These are phyloP conservation scores for Citrullus colocynthis DNA, from an alignment of 306 rosid species.

Conservation along the genomic window DNA sequence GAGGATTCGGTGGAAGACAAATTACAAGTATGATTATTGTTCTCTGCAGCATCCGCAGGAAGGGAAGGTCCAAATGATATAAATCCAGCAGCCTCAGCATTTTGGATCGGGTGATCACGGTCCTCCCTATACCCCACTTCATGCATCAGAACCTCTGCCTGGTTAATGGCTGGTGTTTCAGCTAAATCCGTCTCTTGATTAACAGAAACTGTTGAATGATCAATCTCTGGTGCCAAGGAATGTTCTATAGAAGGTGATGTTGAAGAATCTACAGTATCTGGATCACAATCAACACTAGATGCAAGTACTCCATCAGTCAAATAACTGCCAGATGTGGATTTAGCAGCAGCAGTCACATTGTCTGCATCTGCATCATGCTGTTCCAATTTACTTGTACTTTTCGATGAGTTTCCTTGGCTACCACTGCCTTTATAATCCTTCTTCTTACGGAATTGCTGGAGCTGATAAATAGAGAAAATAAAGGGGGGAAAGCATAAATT, in stretches of 20 bases:
- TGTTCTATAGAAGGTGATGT: slow-evolving; percentile 25
- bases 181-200: slow-evolving; percentile 9
- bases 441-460: slow-evolving; percentile 85
- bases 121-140: slow-evolving; percentile 25
- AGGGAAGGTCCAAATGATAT: slow-evolving; percentile 19
- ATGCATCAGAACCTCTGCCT: slow-evolving; percentile 19
- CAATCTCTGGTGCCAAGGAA: slow-evolving; percentile 19
- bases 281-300: slow-evolving; percentile 18
- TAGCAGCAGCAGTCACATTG: slow-evolving; percentile 20
- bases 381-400: slow-evolving; percentile 36
- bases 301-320: slow-evolving; percentile 33
- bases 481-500: slow-evolving; percentile 11
- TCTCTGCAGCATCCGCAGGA: slow-evolving; percentile 23
- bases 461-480: slow-evolving; percentile 32
- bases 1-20: slow-evolving; percentile 17
- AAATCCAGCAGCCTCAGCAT: slow-evolving; percentile 18
- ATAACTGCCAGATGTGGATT: slow-evolving; percentile 15
- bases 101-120: slow-evolving; percentile 17
- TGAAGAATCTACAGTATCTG: slow-evolving; percentile 18
- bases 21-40: slow-evolving; percentile 12
- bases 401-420: slow-evolving; percentile 57
- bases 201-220: slow-evolving; percentile 15
- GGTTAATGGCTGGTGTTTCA: slow-evolving; percentile 20
- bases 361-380: slow-evolving; percentile 42
- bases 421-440: slow-evolving; percentile 71